Evolutionary conservation across 768 basidiomycete genomes (phyloP).

Genomic region (Auricularia sp.): DNA sequence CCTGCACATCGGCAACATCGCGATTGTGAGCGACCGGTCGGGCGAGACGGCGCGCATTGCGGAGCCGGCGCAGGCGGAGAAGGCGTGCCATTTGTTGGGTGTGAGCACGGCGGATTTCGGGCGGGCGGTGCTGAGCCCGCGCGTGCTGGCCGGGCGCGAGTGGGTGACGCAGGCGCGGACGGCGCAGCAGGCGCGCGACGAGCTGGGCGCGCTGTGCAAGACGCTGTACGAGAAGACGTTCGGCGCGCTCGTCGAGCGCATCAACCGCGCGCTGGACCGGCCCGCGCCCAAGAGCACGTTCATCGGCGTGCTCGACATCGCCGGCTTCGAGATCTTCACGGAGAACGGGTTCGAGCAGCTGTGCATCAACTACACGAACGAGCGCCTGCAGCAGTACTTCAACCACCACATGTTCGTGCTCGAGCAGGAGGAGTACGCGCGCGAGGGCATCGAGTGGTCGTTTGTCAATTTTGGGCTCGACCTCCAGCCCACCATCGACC

Average conservation of each 20-base stretch:
- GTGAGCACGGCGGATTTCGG: constrained; percentile 80
- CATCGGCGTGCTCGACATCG: constrained; percentile 97
- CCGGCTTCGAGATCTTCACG: constrained; percentile 95
- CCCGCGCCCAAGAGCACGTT: constrained; percentile 82
- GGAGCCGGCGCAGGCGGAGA: constrained; percentile 70
- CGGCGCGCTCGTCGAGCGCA: constrained; percentile 83
- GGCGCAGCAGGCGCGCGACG: constrained; percentile 83
- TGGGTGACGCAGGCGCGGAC: constrained; percentile 94
- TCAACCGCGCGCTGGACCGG: constrained; percentile 89
- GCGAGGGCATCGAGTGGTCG: constrained; percentile 95
- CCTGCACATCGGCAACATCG: constrained; percentile 91
- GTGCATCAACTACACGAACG: constrained; percentile 97
- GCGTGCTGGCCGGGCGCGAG: constrained; percentile 87
- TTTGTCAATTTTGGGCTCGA: constrained; percentile 97
- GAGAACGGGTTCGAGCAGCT: constrained; percentile 95
- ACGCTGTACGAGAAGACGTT: constrained; percentile 97
- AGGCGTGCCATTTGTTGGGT: constrained; percentile 82
- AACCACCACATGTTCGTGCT: constrained; percentile 99
- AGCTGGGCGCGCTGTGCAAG: constrained; percentile 85
- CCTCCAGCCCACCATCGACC: constrained; percentile 94
- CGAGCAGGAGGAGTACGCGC: constrained; percentile 95
- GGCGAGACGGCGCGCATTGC: constrained; percentile 65
- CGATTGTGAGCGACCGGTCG: constrained; percentile 63
- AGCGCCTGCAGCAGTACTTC: constrained; percentile 95
- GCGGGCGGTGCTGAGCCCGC: constrained; percentile 79